A percentile compares a stretch with the other conserved stretches of the same genome.
phyloP scores from a whole-genome alignment of 495 filamentous ascomycete genomes.

The Podospora fimiseda region DNA sequence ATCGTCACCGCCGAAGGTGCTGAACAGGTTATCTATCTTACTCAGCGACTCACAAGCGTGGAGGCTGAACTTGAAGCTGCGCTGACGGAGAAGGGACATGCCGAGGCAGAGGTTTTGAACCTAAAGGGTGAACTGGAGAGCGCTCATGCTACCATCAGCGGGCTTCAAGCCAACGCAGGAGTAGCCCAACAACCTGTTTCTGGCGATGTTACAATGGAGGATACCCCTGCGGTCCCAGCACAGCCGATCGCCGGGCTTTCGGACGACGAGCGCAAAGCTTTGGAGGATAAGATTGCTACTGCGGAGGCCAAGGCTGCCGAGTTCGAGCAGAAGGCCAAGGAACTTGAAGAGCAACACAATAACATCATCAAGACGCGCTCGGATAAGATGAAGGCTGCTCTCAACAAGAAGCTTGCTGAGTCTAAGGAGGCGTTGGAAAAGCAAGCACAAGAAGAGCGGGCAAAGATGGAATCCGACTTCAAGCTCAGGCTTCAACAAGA shows the following conservation, averaged over 20 bases:
- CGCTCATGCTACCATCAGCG: constrained; percentile 22
- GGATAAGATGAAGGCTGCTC: constrained; percentile 63
- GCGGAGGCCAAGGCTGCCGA: constrained; percentile 46
- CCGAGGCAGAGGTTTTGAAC: constrained; percentile 42
- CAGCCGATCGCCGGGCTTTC: constrained; percentile 25
- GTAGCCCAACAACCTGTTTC: constrained; percentile 35
- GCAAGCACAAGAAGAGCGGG: constrained; percentile 47
- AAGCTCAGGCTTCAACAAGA: constrained; percentile 62
- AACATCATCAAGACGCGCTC: constrained; percentile 56
- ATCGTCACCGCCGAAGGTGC: constrained; percentile 8
- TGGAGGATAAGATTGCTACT: constrained; percentile 43
- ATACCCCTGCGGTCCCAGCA: constrained; percentile 16
- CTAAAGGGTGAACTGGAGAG: constrained; percentile 37
- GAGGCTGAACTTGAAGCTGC: constrained; percentile 38
- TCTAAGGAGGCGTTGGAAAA: constrained; percentile 41
- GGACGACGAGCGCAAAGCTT: constrained; percentile 45
- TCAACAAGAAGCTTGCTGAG: constrained; percentile 65
- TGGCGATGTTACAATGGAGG: constrained; percentile 30
- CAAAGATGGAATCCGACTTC: constrained; percentile 53
- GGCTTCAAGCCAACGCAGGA: constrained; percentile 43
- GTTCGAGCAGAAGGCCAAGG: constrained; percentile 48
- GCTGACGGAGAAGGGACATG: constrained; percentile 29
- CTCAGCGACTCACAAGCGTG: constrained; percentile 55
- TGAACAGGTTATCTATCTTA: constrained; percentile 49
- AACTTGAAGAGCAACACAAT: constrained; percentile 48